Conservation (phyloP, 1,284 basidiomycete genomes). For the Rhodotorula glutinis region DNA sequence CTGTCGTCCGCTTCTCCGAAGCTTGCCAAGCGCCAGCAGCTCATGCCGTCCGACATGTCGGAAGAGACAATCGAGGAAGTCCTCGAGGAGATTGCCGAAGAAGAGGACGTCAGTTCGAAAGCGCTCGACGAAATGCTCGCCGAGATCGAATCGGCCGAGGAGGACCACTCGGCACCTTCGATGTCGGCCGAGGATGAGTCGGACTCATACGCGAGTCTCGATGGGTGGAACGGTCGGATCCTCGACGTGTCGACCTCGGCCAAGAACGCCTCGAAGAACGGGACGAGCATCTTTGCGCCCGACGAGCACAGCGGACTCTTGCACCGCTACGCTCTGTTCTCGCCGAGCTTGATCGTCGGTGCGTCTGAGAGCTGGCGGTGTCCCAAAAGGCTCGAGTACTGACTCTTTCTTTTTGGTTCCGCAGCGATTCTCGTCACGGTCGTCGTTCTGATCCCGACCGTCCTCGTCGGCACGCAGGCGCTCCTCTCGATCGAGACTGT, state of each 20-base stretch:
- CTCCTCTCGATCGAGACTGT: slow-evolving; percentile 31
- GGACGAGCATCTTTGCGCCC: slow-evolving; percentile 35
- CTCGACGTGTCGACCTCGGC: slow-evolving; percentile 6
- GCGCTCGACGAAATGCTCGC: slow-evolving; percentile 18
- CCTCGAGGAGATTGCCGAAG: slow-evolving; percentile 7
- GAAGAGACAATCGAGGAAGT: slow-evolving; percentile 1
- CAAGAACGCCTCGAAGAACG: slow-evolving; percentile 15
- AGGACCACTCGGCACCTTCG: background rate
- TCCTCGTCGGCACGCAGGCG: slow-evolving; percentile 24
- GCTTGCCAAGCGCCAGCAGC: slow-evolving; percentile 7
- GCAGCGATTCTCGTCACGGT: slow-evolving; percentile 33
- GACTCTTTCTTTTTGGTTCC: background rate
- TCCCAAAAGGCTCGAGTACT: background rate
- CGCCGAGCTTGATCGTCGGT: slow-evolving; percentile 33
- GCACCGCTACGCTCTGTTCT: slow-evolving; percentile 38
- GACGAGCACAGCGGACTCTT: slow-evolving; percentile 18
- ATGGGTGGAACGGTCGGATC: slow-evolving; percentile 10
- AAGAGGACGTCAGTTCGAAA: slow-evolving; percentile 14
- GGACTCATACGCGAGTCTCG: background rate
- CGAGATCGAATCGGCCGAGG: background rate
- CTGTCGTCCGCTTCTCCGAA: background rate
- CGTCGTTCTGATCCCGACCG: slow-evolving; percentile 30
- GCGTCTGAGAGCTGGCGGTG: slow-evolving; percentile 1
- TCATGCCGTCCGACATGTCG: background rate
- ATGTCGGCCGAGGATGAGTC: background rate